These are phyloP conservation scores for Yarrowia sp. DNA, from an alignment of 805 yeast species.

Conservation along the genomic window DNA sequence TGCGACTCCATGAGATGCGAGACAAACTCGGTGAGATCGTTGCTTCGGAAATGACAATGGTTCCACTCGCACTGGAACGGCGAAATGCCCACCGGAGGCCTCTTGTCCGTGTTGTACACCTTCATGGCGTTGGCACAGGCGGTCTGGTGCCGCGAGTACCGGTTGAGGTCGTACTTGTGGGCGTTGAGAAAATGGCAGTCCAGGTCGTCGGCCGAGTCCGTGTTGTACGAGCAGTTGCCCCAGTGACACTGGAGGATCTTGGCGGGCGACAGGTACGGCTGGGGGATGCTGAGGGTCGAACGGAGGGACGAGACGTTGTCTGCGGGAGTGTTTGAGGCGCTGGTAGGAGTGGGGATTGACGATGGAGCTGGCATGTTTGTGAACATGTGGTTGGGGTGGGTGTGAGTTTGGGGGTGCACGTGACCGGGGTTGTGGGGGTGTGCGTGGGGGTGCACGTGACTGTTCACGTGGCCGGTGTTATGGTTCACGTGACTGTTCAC, in stretches of 20 bases:
- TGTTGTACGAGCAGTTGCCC: slow-evolving; percentile 63
- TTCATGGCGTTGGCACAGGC: slow-evolving; percentile 39
- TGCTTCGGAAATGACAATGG: slow-evolving; percentile 66
- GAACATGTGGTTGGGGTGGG: background rate
- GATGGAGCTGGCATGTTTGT: background rate
- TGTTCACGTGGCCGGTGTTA: background rate
- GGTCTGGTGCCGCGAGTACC: slow-evolving; percentile 37
- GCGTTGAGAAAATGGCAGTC: slow-evolving; percentile 56
- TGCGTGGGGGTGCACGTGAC: background rate
- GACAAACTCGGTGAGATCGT: slow-evolving; percentile 61
- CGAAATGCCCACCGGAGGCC: slow-evolving; percentile 36
- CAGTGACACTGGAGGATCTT: slow-evolving; percentile 61
- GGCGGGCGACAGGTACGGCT: slow-evolving; percentile 36
- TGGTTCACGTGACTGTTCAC: background rate
- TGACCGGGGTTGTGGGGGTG: background rate
- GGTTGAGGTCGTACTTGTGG: slow-evolving; percentile 42
- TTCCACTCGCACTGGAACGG: slow-evolving; percentile 73
- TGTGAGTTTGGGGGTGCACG: background rate
- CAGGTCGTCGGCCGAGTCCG: slow-evolving; percentile 53
- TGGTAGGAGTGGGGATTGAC: slow-evolving; percentile 1
- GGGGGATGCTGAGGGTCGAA: slow-evolving; percentile 19
- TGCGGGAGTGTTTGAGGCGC: background rate
- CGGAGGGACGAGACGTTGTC: slow-evolving; percentile 15
- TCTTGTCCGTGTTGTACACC: slow-evolving; percentile 34
- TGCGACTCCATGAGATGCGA: slow-evolving; percentile 64